Conservation (phyloP, 2,329 filamentous ascomycete species). For the Sclerotinia spermophila region DNA sequence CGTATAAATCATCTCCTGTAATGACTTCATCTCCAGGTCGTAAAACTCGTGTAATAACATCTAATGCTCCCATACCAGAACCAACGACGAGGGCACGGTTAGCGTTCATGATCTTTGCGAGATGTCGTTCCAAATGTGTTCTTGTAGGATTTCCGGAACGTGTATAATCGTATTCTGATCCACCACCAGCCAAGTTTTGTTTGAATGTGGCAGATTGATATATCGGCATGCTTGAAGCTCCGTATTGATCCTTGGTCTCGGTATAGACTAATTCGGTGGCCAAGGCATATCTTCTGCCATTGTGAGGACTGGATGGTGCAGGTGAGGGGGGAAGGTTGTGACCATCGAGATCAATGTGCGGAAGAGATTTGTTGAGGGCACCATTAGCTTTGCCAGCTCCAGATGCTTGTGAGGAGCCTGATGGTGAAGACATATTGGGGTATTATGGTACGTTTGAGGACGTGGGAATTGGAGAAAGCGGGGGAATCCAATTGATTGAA, state of each 20-base stretch:
- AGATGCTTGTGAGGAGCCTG: conserved; percentile 27
- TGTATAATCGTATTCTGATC: conserved; percentile 94
- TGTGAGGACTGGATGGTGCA: conserved; percentile 83
- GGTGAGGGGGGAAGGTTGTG: conserved; percentile 87
- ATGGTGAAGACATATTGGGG: conserved; percentile 37
- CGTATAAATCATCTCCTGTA: conserved; percentile 94
- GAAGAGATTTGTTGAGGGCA: conserved; percentile 31
- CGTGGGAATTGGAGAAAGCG: not conserved
- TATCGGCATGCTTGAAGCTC: conserved; percentile 91
- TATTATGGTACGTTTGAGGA: not conserved
- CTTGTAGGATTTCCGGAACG: conserved; percentile 95
- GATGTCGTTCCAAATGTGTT: conserved; percentile 90
- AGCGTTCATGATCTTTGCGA: conserved; percentile 99
- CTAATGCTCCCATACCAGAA: conserved; percentile 94
- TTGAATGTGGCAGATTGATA: conserved; percentile 99
- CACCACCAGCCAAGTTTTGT: conserved; percentile 74
- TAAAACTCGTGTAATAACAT: conserved; percentile 89
- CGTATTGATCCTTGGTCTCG: conserved; percentile 94
- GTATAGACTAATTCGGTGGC: conserved; percentile 97
- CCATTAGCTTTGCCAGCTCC: conserved; percentile 30
- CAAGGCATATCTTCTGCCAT: conserved; percentile 83
- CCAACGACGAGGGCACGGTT: conserved; percentile 86
- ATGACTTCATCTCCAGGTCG: conserved; percentile 94
- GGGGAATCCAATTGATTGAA: conserved; percentile 8
- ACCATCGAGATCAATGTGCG: conserved; percentile 71